phyloP scores from a whole-genome alignment of 768 basidiomycete genomes.

The Leccinum rimulosum region DNA sequence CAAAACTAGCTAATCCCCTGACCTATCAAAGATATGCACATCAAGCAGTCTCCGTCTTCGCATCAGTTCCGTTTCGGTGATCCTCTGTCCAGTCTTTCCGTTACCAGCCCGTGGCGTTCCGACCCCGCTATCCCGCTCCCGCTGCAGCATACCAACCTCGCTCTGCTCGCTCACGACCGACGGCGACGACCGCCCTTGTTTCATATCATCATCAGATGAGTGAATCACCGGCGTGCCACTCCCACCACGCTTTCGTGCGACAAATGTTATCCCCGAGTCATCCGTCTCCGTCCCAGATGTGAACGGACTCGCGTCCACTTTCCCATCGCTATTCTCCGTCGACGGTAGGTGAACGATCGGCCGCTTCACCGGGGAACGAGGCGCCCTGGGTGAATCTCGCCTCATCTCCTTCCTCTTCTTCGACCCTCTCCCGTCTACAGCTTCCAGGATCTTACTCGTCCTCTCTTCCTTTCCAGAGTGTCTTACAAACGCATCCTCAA shows the following conservation, averaged over 20 bases:
- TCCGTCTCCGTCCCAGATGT: constrained; percentile 65
- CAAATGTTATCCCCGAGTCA: constrained; percentile 68
- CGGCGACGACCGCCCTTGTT: constrained; percentile 19
- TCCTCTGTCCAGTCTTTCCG: constrained; percentile 61
- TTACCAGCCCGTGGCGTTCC: constrained; percentile 27
- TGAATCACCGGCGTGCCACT: constrained; percentile 26
- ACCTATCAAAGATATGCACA: constrained; percentile 55
- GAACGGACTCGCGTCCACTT: constrained; percentile 28
- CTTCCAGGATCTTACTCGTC: constrained; percentile 17
- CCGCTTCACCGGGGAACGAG: constrained; percentile 25
- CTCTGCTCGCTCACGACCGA: not conserved
- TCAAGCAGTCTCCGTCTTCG: constrained; percentile 74
- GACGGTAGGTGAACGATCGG: not conserved
- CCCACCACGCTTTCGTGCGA: constrained; percentile 50
- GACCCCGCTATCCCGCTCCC: constrained; percentile 28
- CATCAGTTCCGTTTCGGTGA: constrained; percentile 78
- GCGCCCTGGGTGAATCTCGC: constrained; percentile 21
- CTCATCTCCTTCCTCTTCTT: constrained; percentile 29
- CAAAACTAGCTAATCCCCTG: constrained; percentile 6
- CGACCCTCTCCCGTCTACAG: constrained; percentile 8
- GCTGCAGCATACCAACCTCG: constrained; percentile 3
- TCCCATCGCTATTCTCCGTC: constrained; percentile 6
- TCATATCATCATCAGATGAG: constrained; percentile 22
- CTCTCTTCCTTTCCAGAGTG: constrained; percentile 30
- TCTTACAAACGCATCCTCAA: constrained; percentile 66